Conservation (phyloP, 495 filamentous ascomycete genomes). For the Aspergillus hancockii region DNA sequence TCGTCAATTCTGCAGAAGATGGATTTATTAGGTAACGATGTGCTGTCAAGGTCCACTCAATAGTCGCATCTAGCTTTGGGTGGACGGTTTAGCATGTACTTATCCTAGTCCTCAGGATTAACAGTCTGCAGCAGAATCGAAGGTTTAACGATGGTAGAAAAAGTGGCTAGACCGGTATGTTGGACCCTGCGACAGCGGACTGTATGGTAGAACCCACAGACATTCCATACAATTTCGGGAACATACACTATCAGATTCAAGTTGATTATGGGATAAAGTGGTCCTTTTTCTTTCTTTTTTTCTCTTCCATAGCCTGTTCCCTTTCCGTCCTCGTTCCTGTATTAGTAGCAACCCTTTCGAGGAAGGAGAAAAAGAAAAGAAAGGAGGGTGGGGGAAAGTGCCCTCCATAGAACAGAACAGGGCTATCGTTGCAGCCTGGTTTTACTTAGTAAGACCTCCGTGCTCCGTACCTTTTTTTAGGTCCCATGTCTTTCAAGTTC, state of each 20-base stretch:
- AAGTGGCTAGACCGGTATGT: neutral
- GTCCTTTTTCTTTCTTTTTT: neutral
- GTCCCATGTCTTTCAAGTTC: neutral
- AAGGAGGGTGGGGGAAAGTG: no score
- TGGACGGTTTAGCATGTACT: no score
- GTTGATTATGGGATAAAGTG: conserved; percentile 1
- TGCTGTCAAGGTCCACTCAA: no score
- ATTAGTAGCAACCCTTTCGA: neutral
- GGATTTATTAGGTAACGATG: neutral
- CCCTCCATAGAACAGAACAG: neutral
- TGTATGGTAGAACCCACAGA: neutral
- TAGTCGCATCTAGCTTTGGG: no score
- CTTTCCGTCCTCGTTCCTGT: neutral
- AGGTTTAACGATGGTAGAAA: no score
- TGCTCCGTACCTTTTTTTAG: neutral
- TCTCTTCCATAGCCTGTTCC: neutral
- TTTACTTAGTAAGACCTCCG: neutral
- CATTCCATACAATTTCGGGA: conserved; percentile 5
- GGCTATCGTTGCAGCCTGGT: neutral
- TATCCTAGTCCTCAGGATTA: no score
- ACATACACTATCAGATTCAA: conserved; percentile 4
- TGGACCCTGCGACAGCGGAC: conserved; percentile 9
- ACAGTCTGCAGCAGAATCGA: no score
- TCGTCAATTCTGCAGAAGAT: conserved; percentile 1
- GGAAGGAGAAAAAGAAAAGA: neutral